Conservation (phyloP, 2,329 filamentous ascomycete species). For the Cordyceps cateniannulata region DNA sequence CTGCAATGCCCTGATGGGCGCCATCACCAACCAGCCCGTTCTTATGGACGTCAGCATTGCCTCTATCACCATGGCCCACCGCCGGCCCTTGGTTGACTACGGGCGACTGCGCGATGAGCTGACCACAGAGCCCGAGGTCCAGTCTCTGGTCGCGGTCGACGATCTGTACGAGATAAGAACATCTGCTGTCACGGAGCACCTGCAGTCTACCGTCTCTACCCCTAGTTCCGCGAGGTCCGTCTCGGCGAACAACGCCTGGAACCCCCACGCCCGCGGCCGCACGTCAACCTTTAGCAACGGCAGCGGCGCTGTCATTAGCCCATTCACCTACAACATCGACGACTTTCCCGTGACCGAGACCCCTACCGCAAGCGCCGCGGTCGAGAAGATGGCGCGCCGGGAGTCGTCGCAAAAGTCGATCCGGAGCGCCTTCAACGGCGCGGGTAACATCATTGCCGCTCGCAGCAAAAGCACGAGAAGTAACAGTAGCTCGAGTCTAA, state of each 20-base stretch:
- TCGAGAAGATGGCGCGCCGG: slow-evolving; percentile 23
- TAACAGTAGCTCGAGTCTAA: slow-evolving; percentile 18
- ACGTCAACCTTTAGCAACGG: slow-evolving; percentile 22
- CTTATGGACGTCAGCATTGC: slow-evolving; percentile 85
- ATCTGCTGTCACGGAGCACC: slow-evolving; percentile 68
- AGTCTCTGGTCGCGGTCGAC: slow-evolving; percentile 39
- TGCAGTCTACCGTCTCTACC: slow-evolving; percentile 41
- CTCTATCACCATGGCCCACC: slow-evolving; percentile 81
- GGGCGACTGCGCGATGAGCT: slow-evolving; percentile 26
- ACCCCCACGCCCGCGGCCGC: slow-evolving; percentile 29
- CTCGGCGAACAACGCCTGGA: slow-evolving; percentile 27
- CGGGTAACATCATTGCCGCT: slow-evolving; percentile 6
- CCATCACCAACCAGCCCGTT: slow-evolving; percentile 84
- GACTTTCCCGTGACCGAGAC: slow-evolving; percentile 34
- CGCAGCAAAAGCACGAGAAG: slow-evolving; percentile 13
- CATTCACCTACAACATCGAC: slow-evolving; percentile 33
- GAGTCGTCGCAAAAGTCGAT: slow-evolving; percentile 18
- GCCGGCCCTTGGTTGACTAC: slow-evolving; percentile 43
- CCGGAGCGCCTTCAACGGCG: slow-evolving; percentile 11
- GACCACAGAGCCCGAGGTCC: slow-evolving; percentile 8
- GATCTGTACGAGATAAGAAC: slow-evolving; percentile 68
- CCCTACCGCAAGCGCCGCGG: slow-evolving; percentile 32
- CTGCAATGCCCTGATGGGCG: slow-evolving; percentile 90
- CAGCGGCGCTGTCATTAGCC: slow-evolving; percentile 25
- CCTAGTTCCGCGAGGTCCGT: slow-evolving; percentile 27